phyloP scores from a whole-genome alignment of 495 filamentous ascomycete genomes.

The Penicillium ochrochloron region DNA sequence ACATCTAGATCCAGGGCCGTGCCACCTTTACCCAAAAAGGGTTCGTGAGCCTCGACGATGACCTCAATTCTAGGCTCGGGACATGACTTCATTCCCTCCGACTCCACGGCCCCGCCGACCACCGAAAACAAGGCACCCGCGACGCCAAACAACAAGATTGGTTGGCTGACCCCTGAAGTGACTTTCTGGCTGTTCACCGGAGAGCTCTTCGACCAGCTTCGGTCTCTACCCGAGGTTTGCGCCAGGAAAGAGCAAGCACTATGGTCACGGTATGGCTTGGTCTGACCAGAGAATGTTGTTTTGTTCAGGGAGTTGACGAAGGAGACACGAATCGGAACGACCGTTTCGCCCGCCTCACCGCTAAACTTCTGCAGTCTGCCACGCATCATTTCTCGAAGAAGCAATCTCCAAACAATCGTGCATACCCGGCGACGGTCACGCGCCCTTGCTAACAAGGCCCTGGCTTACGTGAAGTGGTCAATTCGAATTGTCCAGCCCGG shows the following conservation, averaged over 20 bases:
- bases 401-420: constrained; percentile 3
- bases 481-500: neutral
- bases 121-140: constrained; percentile 6
- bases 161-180: neutral
- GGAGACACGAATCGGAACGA: constrained; percentile 5
- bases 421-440: constrained; percentile 7
- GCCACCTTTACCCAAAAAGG: neutral
- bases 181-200: neutral
- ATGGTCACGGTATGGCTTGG: neutral
- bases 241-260: constrained; percentile 1
- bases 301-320: neutral
- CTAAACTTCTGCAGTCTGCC: constrained; percentile 3
- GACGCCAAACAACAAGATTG: neutral
- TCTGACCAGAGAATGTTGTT: neutral
- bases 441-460: neutral
- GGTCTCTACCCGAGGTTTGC: neutral
- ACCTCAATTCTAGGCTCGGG: constrained; percentile 8
- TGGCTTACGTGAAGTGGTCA: neutral
- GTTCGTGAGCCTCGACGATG: neutral
- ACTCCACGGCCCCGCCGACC: constrained; percentile 7
- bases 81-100: constrained; percentile 9
- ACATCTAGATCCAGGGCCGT: neutral
- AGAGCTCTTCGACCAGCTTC: neutral
- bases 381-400: neutral
- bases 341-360: neutral